Base-by-base conservation (phyloP, 2,329 filamentous ascomycete genomes). In the Stagonosporopsis vannaccii region DNA sequence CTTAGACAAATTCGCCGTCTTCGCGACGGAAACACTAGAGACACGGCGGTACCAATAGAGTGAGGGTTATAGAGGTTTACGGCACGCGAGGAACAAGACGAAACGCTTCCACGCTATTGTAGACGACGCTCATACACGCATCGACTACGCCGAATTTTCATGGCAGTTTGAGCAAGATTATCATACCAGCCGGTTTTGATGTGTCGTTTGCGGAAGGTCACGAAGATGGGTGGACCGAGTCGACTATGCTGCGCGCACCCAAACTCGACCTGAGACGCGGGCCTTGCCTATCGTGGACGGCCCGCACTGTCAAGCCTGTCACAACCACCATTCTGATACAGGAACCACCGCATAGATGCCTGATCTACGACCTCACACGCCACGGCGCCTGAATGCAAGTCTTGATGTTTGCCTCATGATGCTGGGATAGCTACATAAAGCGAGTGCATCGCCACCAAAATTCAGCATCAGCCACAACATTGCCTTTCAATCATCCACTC, bases 251-350 rank as follows among this genome's bases (percentile, higher is more conserved):
- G 39, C 23, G 30, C 42, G 33, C 30, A 43, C 43, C 43, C 26
- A 56, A 49, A 59, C 51, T 36, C 12, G 26, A 59, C 30, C 45
- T 59, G 56, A 59, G 51, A 59, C 56, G 20, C 49, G 9, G 30
- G 33, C 42, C 20, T 51, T 56, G 37, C 56, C 56, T 20, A 35
- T 51, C 47, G 6, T 20, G 47, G 47, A 51, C n/a, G 20, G 32
- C 32, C 54, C 55, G 50, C 56, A 56, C 59, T 62, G 62, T 60
- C 41, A 50, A 48, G 39, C 37, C 33, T 56, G 59, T 59, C 56
- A 53, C 52, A 20, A 37, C 40, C 19, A 39, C 39, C 22, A 46
- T 51, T 33, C 6, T 59, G 59, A 61, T 40, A 61, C 59, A 63
- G 41, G 40, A 35, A 58, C 50, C 11, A 51, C 41, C 45, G 39